Conservation (phyloP, 176 grass and related monocot genomes). For the Bothriochloa decipiens region DNA sequence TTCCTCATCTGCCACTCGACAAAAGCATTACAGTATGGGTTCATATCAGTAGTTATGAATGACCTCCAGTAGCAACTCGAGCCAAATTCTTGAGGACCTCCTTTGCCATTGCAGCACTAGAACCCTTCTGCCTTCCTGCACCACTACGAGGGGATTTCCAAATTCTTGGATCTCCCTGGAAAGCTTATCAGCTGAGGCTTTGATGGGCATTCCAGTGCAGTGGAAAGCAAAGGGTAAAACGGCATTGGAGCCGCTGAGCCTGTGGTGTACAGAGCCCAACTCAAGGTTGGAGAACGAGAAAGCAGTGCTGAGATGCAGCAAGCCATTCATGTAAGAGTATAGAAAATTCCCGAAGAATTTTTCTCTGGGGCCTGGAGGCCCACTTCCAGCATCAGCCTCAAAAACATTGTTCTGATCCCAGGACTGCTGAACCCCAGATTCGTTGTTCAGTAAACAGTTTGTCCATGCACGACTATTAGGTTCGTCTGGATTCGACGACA, state of each 20-base stretch:
- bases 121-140: constrained; percentile 45
- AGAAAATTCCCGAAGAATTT: constrained; percentile 80
- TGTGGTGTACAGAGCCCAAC: constrained; percentile 63
- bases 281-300: constrained; percentile 75
- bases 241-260: constrained; percentile 64
- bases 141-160: constrained; percentile 64
- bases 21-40: too few relatives aligned
- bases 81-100: too few relatives aligned
- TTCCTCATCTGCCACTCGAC: too few relatives aligned
- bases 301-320: constrained; percentile 68
- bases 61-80: too few relatives aligned
- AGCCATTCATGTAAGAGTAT: constrained; percentile 82
- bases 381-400: constrained; percentile 55
- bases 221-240: constrained; percentile 76
- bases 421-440: constrained; percentile 38
- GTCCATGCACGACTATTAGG: constrained; percentile 52
- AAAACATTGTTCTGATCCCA: constrained; percentile 73
- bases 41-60: too few relatives aligned
- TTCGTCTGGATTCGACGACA: constrained; percentile 45
- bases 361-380: constrained; percentile 44
- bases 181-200: constrained; percentile 80
- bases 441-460: constrained; percentile 54
- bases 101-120: constrained; percentile 12
- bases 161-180: constrained; percentile 55
- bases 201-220: constrained; percentile 90